Evolutionary conservation across 2,329 filamentous ascomycete genomes (phyloP), one percentile per base, ranked within the genome.

Genomic region (Penicillium carneum): DNA sequence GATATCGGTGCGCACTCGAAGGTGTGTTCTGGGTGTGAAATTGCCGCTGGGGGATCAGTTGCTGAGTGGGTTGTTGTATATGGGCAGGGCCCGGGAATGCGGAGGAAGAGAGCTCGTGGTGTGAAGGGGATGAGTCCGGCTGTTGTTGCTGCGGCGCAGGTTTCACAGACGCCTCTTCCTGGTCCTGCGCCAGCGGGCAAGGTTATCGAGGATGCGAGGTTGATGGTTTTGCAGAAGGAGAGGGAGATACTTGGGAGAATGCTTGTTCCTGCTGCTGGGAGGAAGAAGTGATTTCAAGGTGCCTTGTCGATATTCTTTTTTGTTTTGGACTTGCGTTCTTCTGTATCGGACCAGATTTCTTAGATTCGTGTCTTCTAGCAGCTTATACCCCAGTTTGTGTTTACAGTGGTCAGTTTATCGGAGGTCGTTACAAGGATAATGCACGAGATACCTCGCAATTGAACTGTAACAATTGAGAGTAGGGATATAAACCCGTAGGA

Each of bases 31-130:
- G 82, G 86, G 61, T 88, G 85, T 26, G 80, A 83, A 29, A 80
- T 93, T 43, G 76, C 79, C 0, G 84, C 87, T 10, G 84, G 85
- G 0, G 84, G 87, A 34, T 77, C 81, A 11, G 72, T 93, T 0
- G 85, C 85, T 0, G 89, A 92, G 62, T 87, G 85, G 73, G 89
- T 87, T 0, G 89, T 93, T 5, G 80, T 92, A 23, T 92, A 87
- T 76, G 88, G 89, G 0, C 84, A 86, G 59, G 88, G 88, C 29
- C 80, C 71, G 45, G 75, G 75, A 18, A 72, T 79, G 65, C 69
- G 74, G 57, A 70, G 76, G 50, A 74, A 74, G 26, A 70, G 76
- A 47, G 67, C 67, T 14, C 60, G 66, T 82, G 66, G 81, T 82
- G 65, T 62, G 16, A 71, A 64, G 39, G 53, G 47, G 23, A 52